Evolutionary conservation across 345 rosid species (phyloP), one percentile per base, ranked within the genome.

Genomic region (Erysimum cheiranthoides): DNA sequence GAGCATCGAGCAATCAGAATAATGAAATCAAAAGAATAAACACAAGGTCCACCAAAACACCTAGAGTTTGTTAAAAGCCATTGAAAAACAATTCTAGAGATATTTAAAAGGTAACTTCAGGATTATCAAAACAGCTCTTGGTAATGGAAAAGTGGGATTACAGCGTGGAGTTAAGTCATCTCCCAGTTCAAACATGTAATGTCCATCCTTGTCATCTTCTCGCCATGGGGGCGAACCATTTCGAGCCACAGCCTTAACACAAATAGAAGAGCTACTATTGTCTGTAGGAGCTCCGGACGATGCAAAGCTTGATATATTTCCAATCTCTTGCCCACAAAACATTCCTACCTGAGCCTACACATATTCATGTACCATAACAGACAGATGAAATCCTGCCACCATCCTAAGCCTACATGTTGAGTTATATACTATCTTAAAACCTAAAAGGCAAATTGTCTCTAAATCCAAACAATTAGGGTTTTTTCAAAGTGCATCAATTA

Each of bases 341-440:
- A 86, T 84, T 83, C 91, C 96, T 89, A 92, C 96, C 97, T 92
- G 97, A 86, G 87, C 98, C 98, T 94, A 94, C 97, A 92, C 83
- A 92, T 84, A 86, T 89, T 81, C 84, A 92, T 82, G 91, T 70
- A 87, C 88, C 91, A 84, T 88, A 84, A 86, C 61, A 79, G 60
- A 80, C 74, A 72, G 78, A 80, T 53, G 67, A 82, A 75, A 73
- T 76, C 14, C 61, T 61, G 59, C 82, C 79, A 54, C 73, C 43
- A 78, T 73, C 71, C 76, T 70, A 71, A 56, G 57, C 59, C 36
- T 4, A 61, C 65, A 54, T 35, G 47, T 45, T 61, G 6, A 45
- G 58, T 50, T 27, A 42, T 39, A 42, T 10, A 43, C 70, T 60
- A 45, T 42, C 69, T 11, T 31, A 51, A 58, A 14, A n/a, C 65